Base-by-base conservation (phyloP, 2,329 filamentous ascomycete genomes). In the Capronia coronata region DNA sequence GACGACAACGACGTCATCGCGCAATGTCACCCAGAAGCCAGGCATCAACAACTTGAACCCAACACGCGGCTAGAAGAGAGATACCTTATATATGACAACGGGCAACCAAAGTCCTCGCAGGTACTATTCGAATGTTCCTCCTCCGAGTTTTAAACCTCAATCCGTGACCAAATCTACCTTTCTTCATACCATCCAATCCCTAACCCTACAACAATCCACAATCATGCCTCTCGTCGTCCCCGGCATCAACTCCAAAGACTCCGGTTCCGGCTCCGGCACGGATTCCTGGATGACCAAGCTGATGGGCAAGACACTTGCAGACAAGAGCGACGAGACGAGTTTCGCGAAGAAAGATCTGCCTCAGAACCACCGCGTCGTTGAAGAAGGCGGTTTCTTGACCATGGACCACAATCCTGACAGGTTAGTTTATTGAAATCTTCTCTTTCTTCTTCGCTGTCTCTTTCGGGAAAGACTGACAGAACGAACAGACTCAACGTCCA, bases 151-250 rank as follows among this genome's bases (percentile, higher is more conserved):
- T 27, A 27, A 10, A 27, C 10, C 10, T 27, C 23, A 5, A 27
- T 27, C n/a, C n/a, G n/a, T 34, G 30, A 34, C 5, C 25, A 27
- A 5, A 44, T 6, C 4, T 37, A 18, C 34, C 4, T 8, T 18
- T 7, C 14, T 37, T 7, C 3, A 6, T 18, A 41, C 13, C 38
- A 13, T n/a, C 21, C 38, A 7, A 41, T 21, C 16, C 7, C 5
- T 19, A 3, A 18, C 22, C 18, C 11, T 38, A 11, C 16, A 25
- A 2, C 40, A 25, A 46, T 3, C 11, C 29, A 23, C 23, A 37
- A 49, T n/a, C 38, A 74, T 75, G 72, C 72, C 72, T 61, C 71
- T 75, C 48, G 68, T 74, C 49, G 65, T 73, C 29, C 71, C 71
- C 16, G 66, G 68, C 43, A 62, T 74, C 58, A 70, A 62, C 59